phyloP scores from a whole-genome alignment of 176 grass and related monocot species.

The Typha latifolia region DNA sequence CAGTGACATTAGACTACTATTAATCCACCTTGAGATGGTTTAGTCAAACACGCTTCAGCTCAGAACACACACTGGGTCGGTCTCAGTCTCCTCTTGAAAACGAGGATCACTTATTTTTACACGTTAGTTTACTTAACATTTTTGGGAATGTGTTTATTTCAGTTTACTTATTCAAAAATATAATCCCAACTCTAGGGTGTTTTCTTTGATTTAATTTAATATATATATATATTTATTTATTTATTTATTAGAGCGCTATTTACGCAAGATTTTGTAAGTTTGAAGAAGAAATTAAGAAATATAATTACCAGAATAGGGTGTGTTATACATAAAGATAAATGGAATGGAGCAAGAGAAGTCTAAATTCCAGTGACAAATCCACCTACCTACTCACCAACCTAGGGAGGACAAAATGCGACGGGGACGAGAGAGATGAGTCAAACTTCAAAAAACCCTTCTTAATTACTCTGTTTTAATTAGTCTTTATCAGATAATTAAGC shows the following conservation, averaged over 20 bases:
- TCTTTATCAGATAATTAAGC: no score
- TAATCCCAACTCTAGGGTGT: no score
- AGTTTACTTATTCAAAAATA: no score
- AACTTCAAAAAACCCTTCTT: slow-evolving; percentile 4
- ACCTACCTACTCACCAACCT: neutral
- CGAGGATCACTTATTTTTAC: neutral
- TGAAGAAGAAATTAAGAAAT: no score
- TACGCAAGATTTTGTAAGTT: no score
- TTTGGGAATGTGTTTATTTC: no score
- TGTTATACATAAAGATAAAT: no score
- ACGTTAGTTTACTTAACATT: neutral
- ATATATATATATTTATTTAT: no score
- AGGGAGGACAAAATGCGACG: neutral
- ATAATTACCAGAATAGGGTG: no score
- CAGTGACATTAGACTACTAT: neutral
- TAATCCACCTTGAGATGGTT: slow-evolving; percentile 23
- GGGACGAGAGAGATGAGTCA: neutral
- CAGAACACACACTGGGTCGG: neutral
- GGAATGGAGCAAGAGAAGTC: neutral
- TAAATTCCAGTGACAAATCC: slow-evolving; percentile 16
- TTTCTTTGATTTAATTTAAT: no score
- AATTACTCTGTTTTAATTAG: slow-evolving; percentile 12
- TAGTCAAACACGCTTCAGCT: slow-evolving; percentile 52
- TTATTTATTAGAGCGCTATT: no score
- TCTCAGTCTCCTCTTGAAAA: neutral